Conservation (phyloP, 495 filamentous ascomycete species). For the Xylaria flabelliformis region DNA sequence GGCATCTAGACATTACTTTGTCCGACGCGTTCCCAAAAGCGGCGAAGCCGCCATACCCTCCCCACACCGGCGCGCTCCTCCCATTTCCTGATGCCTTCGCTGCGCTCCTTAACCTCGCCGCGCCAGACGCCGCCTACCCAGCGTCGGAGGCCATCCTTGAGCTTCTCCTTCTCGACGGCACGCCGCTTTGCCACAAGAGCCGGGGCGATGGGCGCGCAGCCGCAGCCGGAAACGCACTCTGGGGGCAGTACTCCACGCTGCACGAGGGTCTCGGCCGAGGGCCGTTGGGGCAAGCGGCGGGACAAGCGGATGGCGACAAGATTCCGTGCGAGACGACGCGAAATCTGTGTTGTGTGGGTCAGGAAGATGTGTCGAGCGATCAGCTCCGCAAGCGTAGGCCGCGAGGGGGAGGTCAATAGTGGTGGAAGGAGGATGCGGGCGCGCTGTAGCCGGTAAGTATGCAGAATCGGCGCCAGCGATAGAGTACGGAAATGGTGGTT, state of each 20-base stretch:
- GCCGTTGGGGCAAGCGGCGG: conserved; percentile 50
- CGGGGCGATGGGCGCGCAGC: conserved; percentile 39
- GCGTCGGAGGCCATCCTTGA: conserved; percentile 59
- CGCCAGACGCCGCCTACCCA: conserved; percentile 58
- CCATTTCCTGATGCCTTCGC: conserved; percentile 46
- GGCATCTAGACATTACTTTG: conserved; percentile 28
- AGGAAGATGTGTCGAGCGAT: conserved; percentile 63
- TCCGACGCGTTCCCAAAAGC: conserved; percentile 59
- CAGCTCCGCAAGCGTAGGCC: conserved; percentile 60
- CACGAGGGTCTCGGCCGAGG: conserved; percentile 51
- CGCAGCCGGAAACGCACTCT: conserved; percentile 50
- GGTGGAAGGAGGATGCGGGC: conserved; percentile 55
- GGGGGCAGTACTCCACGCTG: conserved; percentile 53
- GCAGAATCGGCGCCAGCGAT: conserved; percentile 61
- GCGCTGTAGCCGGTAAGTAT: conserved; percentile 59
- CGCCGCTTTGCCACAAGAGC: conserved; percentile 53
- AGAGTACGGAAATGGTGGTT: conserved; percentile 62
- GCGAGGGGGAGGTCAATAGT: conserved; percentile 54
- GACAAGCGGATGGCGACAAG: conserved; percentile 59
- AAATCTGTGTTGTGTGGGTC: conserved; percentile 60
- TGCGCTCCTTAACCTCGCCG: conserved; percentile 48
- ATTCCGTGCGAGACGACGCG: conserved; percentile 57
- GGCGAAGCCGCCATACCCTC: conserved; percentile 56
- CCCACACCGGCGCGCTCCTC: conserved; percentile 54
- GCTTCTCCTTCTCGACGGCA: conserved; percentile 59